Base-by-base conservation (phyloP, 306 rosid species). In the Potentilla sterilis region DNA sequence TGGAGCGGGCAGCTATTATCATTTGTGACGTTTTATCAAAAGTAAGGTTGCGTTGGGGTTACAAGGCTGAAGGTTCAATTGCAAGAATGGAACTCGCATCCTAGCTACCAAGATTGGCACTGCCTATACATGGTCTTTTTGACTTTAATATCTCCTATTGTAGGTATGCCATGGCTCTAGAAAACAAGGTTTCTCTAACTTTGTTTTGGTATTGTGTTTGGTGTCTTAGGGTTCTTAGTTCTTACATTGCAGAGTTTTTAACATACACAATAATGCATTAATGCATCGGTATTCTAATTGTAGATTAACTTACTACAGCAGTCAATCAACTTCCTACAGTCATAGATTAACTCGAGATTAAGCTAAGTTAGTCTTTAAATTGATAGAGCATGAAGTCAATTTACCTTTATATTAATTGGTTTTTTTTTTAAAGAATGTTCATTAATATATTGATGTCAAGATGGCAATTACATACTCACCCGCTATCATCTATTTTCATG, bases 111-210 rank as follows among this genome's bases (percentile, higher is more conserved):
- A 6, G 77, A 74, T 69, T 42, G 19, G 59, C 42, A 24, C 22
- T 35, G n/a, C 55, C 71, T 65, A 35, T 77, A 5, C 59, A 44
- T 32, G 57, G 38, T 40, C 34, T 49, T 67, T 28, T 76, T 54
- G 76, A 78, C 71, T 70, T 61, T 68, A 69, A 74, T 75, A 72
- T 69, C 68, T 70, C 63, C 70, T 75, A 38, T 62, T 74, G 66
- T 43, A 72, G 58, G 34, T 43, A 81, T 72, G 74, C 44, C 75
- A 19, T 48, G 15, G 32, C 32, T 49, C 24, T 24, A 46, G 21
- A 5, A 63, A 21, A 21, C 12, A 57, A 10, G 1, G 35, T 24
- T 61, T 34, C n/a, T 5, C 42, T 61, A 32, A 32, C 40, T 5
- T 0, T 28, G 34, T 59, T 59, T 24, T 28, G 7, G 4, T 52